A percentile compares a stretch with the other conserved stretches of the same genome.
Conservation (phyloP, 176 grass and related monocot genomes). For the Saccharum spontaneum region DNA sequence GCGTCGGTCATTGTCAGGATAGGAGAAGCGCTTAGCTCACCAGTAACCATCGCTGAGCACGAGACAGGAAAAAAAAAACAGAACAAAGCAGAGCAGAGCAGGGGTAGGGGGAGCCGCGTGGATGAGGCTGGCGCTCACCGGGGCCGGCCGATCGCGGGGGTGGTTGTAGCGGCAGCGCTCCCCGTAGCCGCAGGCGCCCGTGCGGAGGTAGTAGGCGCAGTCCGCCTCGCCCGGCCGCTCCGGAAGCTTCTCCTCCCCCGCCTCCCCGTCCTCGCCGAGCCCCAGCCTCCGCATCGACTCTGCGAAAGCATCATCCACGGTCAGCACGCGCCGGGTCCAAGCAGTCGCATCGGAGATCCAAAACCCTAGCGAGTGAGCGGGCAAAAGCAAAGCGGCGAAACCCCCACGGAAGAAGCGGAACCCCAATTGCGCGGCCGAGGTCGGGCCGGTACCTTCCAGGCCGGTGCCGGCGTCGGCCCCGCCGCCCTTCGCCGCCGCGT, state of each 20-base stretch:
- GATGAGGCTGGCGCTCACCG: slow-evolving; percentile 39
- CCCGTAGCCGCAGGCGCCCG: slow-evolving; percentile 82
- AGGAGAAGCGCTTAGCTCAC: not conserved
- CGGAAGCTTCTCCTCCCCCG: slow-evolving; percentile 40
- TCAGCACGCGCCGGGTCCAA: not conserved
- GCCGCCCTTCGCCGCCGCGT: slow-evolving; percentile 15
- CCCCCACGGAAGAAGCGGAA: not conserved
- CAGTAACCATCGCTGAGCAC: slow-evolving; percentile 24
- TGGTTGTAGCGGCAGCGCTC: slow-evolving; percentile 96
- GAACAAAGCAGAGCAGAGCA: slow-evolving; percentile 1
- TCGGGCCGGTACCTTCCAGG: slow-evolving; percentile 59
- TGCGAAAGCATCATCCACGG: slow-evolving; percentile 26
- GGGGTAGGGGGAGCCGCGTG: not conserved
- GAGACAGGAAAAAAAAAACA: not conserved
- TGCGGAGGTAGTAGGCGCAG: slow-evolving; percentile 87
- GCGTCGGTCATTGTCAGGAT: slow-evolving; percentile 38
- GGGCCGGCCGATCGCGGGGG: slow-evolving; percentile 53
- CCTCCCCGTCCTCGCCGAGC: slow-evolving; percentile 33
- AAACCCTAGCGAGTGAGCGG: slow-evolving; percentile 41
- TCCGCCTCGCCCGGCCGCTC: slow-evolving; percentile 79
- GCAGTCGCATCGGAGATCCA: slow-evolving; percentile 20
- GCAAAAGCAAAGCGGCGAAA: not conserved
- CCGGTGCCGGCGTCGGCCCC: slow-evolving; percentile 36
- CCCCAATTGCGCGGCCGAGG: slow-evolving; percentile 8
- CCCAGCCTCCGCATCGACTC: slow-evolving; percentile 82